phyloP scores from a whole-genome alignment of 768 basidiomycete species.

The Scleroderma citrinum region DNA sequence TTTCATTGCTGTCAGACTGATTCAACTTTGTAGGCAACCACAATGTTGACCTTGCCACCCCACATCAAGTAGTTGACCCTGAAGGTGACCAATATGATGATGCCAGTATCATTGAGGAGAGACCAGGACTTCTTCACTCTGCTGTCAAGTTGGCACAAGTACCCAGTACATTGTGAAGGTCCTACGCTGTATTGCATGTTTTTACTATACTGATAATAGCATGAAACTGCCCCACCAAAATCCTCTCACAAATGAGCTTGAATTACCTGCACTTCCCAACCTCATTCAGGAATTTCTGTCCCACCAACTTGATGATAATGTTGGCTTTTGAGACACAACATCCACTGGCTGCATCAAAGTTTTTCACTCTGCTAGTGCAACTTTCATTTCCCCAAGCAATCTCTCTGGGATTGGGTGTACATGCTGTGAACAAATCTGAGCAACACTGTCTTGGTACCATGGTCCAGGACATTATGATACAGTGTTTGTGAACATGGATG shows the following conservation, averaged over 20 bases:
- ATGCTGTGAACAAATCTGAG: constrained; percentile 25
- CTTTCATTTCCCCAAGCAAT: neutral
- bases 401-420: constrained; percentile 13
- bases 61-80: neutral
- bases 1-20: neutral
- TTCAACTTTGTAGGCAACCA: neutral
- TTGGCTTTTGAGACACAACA: neutral
- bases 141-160: neutral
- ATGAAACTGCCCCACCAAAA: neutral
- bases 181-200: neutral
- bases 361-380: neutral
- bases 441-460: constrained; percentile 24
- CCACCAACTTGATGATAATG: neutral
- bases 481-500: constrained; percentile 18
- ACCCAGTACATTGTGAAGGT: neutral
- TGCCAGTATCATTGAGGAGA: neutral
- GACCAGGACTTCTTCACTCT: neutral
- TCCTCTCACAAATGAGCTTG: neutral
- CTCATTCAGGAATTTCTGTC: neutral
- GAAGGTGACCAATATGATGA: neutral
- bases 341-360: neutral
- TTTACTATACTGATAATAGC: neutral
- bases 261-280: neutral
- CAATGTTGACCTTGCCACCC: neutral
- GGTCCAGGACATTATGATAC: constrained; percentile 25